phyloP scores from a whole-genome alignment of 352 stramenopile genomes.

The Phytophthora quininea region DNA sequence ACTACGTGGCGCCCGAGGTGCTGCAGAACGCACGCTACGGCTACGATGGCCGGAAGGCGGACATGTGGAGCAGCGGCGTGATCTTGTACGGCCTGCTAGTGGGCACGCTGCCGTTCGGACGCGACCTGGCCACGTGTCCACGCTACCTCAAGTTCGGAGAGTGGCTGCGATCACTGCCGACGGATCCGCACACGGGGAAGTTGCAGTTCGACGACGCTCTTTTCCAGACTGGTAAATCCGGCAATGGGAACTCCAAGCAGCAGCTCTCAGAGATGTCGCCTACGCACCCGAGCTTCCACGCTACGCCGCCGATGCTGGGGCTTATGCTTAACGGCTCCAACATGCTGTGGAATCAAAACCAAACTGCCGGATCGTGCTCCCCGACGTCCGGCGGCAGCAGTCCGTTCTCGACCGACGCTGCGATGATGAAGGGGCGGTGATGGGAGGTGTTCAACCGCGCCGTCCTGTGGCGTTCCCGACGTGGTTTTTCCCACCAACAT shows the following conservation, averaged over 20 bases:
- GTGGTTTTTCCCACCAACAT: constrained; percentile 85
- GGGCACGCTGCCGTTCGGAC: constrained; percentile 95
- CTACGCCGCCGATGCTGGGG: constrained; percentile 40
- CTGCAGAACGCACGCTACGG: constrained; percentile 89
- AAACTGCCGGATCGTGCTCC: constrained; percentile 25
- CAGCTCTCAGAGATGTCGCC: constrained; percentile 29
- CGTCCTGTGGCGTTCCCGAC: constrained; percentile 69
- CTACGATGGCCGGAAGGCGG: constrained; percentile 92
- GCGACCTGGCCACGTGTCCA: constrained; percentile 93
- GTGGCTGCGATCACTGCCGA: constrained; percentile 82
- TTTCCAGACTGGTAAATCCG: constrained; percentile 39
- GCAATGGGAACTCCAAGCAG: constrained; percentile 13
- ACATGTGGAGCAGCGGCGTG: constrained; percentile 94
- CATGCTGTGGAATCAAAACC: constrained; percentile 43
- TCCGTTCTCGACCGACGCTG: constrained; percentile 25
- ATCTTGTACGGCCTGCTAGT: constrained; percentile 94
- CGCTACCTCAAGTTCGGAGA: constrained; percentile 95
- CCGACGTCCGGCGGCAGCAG: constrained; percentile 28
- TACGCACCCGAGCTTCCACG: constrained; percentile 32
- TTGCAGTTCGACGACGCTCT: constrained; percentile 59
- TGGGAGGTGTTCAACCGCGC: constrained; percentile 26
- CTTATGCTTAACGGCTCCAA: constrained; percentile 45
- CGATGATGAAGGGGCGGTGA: constrained; percentile 31
- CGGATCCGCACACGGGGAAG: constrained; percentile 69
- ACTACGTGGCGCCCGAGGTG: constrained; percentile 97